These are phyloP conservation scores for Pythium aristosporum DNA, from an alignment of 352 stramenopile species.

Conservation along the genomic window DNA sequence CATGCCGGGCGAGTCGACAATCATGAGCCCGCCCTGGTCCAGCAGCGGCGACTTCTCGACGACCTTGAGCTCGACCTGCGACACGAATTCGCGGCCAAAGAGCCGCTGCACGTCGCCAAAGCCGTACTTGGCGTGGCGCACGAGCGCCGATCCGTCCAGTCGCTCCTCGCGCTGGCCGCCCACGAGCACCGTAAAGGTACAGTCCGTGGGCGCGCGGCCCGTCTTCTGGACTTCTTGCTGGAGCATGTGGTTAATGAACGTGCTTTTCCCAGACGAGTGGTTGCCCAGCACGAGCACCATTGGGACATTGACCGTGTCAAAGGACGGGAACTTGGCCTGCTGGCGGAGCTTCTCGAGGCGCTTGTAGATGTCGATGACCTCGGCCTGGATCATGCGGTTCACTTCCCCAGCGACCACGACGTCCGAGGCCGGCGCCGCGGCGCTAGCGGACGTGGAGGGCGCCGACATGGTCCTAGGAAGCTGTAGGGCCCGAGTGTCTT, in stretches of 20 bases:
- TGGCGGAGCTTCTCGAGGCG: conserved; percentile 69
- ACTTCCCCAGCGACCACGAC: conserved; percentile 56
- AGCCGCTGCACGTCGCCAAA: conserved; percentile 80
- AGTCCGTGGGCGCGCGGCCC: conserved; percentile 75
- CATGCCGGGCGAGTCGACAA: conserved; percentile 87
- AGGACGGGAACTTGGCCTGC: conserved; percentile 75
- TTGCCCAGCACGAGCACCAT: conserved; percentile 88
- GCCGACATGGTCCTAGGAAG: not conserved
- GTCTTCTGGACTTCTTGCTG: conserved; percentile 83
- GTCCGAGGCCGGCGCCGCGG: conserved; percentile 33
- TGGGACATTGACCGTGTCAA: conserved; percentile 71
- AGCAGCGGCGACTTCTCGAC: conserved; percentile 62
- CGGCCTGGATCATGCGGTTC: conserved; percentile 84
- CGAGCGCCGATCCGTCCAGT: conserved; percentile 72
- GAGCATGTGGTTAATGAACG: conserved; percentile 90
- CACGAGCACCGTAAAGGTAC: conserved; percentile 80
- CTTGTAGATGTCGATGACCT: conserved; percentile 67
- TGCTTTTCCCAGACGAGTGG: conserved; percentile 85
- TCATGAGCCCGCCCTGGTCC: conserved; percentile 78
- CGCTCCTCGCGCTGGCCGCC: conserved; percentile 69
- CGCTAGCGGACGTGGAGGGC: conserved; percentile 9
- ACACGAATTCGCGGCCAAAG: conserved; percentile 82
- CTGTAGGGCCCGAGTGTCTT: conserved; percentile 9
- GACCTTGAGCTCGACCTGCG: conserved; percentile 85
- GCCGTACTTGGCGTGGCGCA: conserved; percentile 68